Percentiles rank a stretch among this genome's conserved stretches.
Conservation (phyloP, 2,329 filamentous ascomycete genomes). For the Ciborinia camelliae region DNA sequence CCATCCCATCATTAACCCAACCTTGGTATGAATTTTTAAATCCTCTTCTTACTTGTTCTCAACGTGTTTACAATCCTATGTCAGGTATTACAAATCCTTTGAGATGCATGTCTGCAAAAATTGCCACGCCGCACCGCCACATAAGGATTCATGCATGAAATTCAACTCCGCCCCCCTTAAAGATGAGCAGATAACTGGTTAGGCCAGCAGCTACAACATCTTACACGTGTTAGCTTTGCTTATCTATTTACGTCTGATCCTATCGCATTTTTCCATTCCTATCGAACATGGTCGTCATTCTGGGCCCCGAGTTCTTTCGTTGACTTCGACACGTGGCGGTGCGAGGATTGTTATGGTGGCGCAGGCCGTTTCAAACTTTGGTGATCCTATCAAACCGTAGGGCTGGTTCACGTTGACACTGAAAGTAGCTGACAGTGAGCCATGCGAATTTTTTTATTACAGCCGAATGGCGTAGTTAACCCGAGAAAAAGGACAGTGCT, state of each 20-base stretch:
- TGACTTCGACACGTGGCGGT: conserved; percentile 10
- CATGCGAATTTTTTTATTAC: not conserved
- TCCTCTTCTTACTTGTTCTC: not conserved
- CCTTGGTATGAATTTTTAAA: not conserved
- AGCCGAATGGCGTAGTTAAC: not conserved
- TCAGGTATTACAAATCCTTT: not conserved
- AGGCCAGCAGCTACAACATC: not conserved
- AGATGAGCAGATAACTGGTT: not conserved
- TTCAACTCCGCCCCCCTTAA: conserved; percentile 4
- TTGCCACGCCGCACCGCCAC: conserved; percentile 14
- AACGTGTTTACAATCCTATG: not conserved
- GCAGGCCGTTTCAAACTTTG: conserved; percentile 7
- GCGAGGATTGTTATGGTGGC: conserved; percentile 15
- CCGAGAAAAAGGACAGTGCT: not conserved
- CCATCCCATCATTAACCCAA: not conserved
- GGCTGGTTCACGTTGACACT: not conserved
- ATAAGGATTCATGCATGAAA: conserved; percentile 14
- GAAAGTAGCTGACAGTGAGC: not conserved
- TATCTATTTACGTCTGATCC: not conserved
- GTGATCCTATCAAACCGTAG: conserved; percentile 1
- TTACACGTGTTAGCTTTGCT: not conserved
- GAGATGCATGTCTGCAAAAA: conserved; percentile 1
- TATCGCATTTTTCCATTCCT: conserved; percentile 1
- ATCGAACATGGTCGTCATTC: not conserved
- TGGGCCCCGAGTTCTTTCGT: conserved; percentile 2